phyloP scores from a whole-genome alignment of 768 basidiomycete genomes.

The Kwoniella newhampshirensis region DNA sequence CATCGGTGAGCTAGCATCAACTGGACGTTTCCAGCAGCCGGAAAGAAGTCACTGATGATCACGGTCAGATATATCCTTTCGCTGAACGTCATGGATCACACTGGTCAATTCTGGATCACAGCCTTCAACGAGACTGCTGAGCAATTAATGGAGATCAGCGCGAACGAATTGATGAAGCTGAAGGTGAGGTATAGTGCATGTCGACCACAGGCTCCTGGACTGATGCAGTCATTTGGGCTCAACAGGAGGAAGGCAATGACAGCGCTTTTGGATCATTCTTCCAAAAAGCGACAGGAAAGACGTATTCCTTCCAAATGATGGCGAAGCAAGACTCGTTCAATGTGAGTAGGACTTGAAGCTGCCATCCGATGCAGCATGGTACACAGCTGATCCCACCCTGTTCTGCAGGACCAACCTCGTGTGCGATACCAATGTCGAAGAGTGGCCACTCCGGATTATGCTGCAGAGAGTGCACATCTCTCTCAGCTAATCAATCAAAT shows the following conservation, averaged over 20 bases:
- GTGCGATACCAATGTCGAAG: constrained; percentile 78
- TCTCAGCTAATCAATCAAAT: constrained; percentile 61
- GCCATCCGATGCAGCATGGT: neutral
- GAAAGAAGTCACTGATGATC: constrained; percentile 56
- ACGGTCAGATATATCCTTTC: constrained; percentile 63
- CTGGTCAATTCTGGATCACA: constrained; percentile 85
- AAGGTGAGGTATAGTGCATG: constrained; percentile 66
- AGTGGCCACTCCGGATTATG: constrained; percentile 67
- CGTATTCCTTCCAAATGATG: constrained; percentile 78
- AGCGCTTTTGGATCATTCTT: constrained; percentile 63
- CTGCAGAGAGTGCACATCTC: constrained; percentile 63
- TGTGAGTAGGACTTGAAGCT: constrained; percentile 55
- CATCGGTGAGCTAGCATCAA: constrained; percentile 66
- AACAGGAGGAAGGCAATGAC: constrained; percentile 63
- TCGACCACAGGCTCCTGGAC: too few species aligned
- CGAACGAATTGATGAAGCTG: constrained; percentile 72
- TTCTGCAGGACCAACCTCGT: constrained; percentile 68
- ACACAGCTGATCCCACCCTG: neutral
- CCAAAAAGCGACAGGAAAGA: constrained; percentile 65
- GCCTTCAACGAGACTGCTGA: constrained; percentile 92
- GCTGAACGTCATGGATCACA: constrained; percentile 84
- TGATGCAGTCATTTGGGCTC: neutral
- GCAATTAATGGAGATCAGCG: constrained; percentile 71
- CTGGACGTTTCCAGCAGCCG: neutral
- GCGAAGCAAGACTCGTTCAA: constrained; percentile 78